Base-by-base conservation (phyloP, 2,329 filamentous ascomycete species). In the Esteya vermicola region DNA sequence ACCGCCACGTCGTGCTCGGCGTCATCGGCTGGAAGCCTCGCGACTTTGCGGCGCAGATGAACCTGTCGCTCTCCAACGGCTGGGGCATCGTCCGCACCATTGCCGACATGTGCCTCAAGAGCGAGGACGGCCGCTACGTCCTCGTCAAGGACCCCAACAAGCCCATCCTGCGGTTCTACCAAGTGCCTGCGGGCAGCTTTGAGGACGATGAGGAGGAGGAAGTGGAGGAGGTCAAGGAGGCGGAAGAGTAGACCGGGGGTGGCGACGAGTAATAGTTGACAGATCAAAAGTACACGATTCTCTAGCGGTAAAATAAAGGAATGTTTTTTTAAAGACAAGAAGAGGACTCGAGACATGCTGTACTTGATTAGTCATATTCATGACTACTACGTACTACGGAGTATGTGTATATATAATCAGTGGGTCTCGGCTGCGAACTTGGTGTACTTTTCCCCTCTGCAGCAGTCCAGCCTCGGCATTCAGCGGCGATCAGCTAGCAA, bases 81-180 rank as follows among this genome's bases (percentile, higher is more conserved):
- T 98, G 91, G 91, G 91, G 91, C 61, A 96, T 98, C 50, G 91
- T 98, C 44, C 85, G 91, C 50, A 98, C 91, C 38, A 95, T 98
- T 55, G 85, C 85, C 52, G 91, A 98, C 63, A 93, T 96, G 81
- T 82, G 80, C 54, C 72, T 86, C 52, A 75, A 78, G 60, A 75
- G 78, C 61, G 70, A 77, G 35, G 81, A 86, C 51, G 81, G 80
- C 61, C 88, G 88, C 66, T 91, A 83, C 52, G 78, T 91, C 35
- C 69, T 82, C 18, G 75, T 81, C 55, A 81, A 81, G 79, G 91
- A 98, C 62, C 91, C 91, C 44, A 98, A 98, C 72, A 96, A 95
- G 78, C 76, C 82, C 43, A 85, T 95, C 48, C 76, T 98, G 49
- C 79, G 91, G 47, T 65, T 98, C 54, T 98, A 98, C 67, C 80